Conservation (phyloP, 1,284 basidiomycete genomes). For the Singerocomus inundabilis region DNA sequence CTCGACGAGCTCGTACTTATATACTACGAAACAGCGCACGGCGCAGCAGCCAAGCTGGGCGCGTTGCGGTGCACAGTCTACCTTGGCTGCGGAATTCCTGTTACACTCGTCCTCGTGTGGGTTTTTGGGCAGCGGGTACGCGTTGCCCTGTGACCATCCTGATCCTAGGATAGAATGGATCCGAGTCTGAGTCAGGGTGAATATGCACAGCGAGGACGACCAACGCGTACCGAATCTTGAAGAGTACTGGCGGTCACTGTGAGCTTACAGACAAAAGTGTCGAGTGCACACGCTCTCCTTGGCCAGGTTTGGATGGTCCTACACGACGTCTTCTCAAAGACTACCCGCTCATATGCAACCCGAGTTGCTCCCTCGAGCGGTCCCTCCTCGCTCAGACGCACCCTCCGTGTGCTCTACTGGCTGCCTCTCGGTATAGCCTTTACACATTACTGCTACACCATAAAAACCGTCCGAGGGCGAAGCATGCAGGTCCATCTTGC, state of each 20-base stretch:
- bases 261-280: too few species aligned
- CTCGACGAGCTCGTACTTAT: slow-evolving; percentile 4
- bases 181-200: neutral
- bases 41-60: slow-evolving; percentile 5
- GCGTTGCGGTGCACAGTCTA: slow-evolving; percentile 1
- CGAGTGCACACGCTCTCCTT: neutral
- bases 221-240: too few species aligned
- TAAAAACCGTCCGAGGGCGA: slow-evolving; percentile 57
- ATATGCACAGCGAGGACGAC: too few species aligned
- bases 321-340: neutral
- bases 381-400: slow-evolving; percentile 15
- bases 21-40: slow-evolving; percentile 4
- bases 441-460: slow-evolving; percentile 49
- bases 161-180: neutral
- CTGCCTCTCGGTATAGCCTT: slow-evolving; percentile 52
- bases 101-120: neutral
- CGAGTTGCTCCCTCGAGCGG: neutral
- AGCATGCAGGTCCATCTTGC: slow-evolving; percentile 68
- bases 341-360: neutral
- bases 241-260: too few species aligned
- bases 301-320: neutral
- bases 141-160: neutral
- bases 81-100: slow-evolving; percentile 11
- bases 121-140: neutral
- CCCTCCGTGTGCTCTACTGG: slow-evolving; percentile 49